Evolutionary conservation across 1,139 yeast genomes (phyloP).

Genomic region (Hyphopichia burtonii): DNA sequence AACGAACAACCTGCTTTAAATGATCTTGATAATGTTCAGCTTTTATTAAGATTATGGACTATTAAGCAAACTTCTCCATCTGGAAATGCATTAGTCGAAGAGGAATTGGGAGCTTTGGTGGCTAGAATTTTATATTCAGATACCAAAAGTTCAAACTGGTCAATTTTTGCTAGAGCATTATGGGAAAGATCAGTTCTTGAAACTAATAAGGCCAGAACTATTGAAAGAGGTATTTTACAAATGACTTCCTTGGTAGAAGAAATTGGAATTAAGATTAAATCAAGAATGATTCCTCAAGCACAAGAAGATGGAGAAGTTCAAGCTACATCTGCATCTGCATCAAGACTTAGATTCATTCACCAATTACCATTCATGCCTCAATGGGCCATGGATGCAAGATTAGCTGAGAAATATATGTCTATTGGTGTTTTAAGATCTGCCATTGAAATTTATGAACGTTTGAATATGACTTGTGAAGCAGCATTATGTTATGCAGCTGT

Average conservation of each 20-base stretch:
- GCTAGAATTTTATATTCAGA: constrained; percentile 64
- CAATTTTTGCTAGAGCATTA: constrained; percentile 75
- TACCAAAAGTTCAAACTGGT: constrained; percentile 61
- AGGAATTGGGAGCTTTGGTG: constrained; percentile 75
- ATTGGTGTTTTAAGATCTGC: constrained; percentile 87
- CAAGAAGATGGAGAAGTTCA: constrained; percentile 26
- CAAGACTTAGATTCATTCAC: constrained; percentile 69
- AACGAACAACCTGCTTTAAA: constrained; percentile 75
- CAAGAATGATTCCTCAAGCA: constrained; percentile 58
- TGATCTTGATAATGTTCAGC: constrained; percentile 69
- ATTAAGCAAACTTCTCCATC: constrained; percentile 73
- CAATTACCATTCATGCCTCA: constrained; percentile 77
- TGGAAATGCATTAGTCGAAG: constrained; percentile 69
- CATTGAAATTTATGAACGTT: constrained; percentile 80
- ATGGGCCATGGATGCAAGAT: constrained; percentile 78
- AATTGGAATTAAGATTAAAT: constrained; percentile 66
- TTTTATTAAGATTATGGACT: constrained; percentile 65
- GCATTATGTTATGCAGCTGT: constrained; percentile 90
- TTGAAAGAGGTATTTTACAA: constrained; percentile 91
- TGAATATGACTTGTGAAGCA: constrained; percentile 75
- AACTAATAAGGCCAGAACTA: constrained; percentile 75
- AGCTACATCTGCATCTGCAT: constrained; percentile 34
- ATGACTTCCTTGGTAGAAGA: constrained; percentile 92
- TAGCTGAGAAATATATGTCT: constrained; percentile 88
- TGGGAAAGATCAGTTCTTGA: constrained; percentile 91